Percentiles rank a stretch among this genome's conserved stretches.
Conservation (phyloP, 768 basidiomycete species). For the Boletus fagicola region DNA sequence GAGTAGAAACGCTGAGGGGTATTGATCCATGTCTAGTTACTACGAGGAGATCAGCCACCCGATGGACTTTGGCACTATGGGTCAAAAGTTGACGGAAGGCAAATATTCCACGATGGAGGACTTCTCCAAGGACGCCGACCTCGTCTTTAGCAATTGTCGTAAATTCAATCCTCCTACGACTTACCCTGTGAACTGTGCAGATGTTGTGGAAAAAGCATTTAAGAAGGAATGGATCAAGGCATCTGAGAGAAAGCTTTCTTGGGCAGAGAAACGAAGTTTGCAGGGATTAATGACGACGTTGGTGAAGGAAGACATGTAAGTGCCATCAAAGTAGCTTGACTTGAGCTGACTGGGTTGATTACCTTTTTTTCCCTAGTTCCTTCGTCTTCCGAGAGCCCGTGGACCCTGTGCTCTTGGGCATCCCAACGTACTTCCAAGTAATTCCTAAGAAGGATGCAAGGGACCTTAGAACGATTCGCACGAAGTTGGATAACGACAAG, state of each 20-base stretch:
- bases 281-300: slow-evolving; percentile 67
- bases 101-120: slow-evolving; percentile 80
- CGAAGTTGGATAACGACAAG: slow-evolving; percentile 78
- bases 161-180: slow-evolving; percentile 87
- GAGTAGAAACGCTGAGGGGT: not conserved
- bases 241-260: slow-evolving; percentile 68
- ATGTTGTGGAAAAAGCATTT: slow-evolving; percentile 69
- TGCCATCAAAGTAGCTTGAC: not conserved
- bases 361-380: slow-evolving; percentile 41
- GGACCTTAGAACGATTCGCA: slow-evolving; percentile 79
- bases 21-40: slow-evolving; percentile 53
- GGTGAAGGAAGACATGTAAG: slow-evolving; percentile 66
- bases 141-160: slow-evolving; percentile 87
- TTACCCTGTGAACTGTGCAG: slow-evolving; percentile 69
- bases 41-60: slow-evolving; percentile 87
- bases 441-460: slow-evolving; percentile 85
- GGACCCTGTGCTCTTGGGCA: slow-evolving; percentile 78
- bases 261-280: slow-evolving; percentile 77
- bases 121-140: slow-evolving; percentile 74
- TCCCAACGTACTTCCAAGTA: slow-evolving; percentile 86
- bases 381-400: slow-evolving; percentile 83
- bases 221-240: slow-evolving; percentile 85
- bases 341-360: not conserved
- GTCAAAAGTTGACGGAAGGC: slow-evolving; percentile 58
- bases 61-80: slow-evolving; percentile 91